These are phyloP conservation scores for Aspergillus sp. DNA, from an alignment of 2,329 filamentous ascomycete species.

Conservation along the genomic window DNA sequence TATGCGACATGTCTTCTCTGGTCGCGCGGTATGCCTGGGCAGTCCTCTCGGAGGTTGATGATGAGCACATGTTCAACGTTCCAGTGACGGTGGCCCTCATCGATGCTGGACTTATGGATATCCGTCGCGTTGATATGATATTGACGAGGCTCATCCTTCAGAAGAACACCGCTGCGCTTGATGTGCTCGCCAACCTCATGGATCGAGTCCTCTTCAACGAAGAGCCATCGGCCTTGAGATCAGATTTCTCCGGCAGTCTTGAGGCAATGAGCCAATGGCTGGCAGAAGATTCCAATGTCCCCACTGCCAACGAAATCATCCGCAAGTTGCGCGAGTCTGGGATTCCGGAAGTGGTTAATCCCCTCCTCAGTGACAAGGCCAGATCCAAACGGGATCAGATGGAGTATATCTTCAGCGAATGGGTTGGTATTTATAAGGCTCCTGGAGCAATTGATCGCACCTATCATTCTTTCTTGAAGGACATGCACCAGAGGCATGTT, in stretches of 20 bases:
- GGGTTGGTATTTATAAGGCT: constrained; percentile 79
- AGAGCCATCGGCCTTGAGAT: constrained; percentile 72
- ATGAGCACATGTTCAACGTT: constrained; percentile 63
- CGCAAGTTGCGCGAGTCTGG: constrained; percentile 58
- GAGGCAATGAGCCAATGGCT: constrained; percentile 82
- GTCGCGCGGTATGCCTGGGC: constrained; percentile 54
- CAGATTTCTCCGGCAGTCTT: constrained; percentile 81
- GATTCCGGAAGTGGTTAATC: constrained; percentile 55
- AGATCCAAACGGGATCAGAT: constrained; percentile 73
- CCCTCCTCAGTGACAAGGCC: constrained; percentile 56
- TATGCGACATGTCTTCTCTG: constrained; percentile 61
- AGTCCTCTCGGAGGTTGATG: constrained; percentile 52
- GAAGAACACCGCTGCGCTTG: constrained; percentile 69
- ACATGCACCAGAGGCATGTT: constrained; percentile 72
- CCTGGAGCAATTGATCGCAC: constrained; percentile 72
- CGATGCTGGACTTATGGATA: constrained; percentile 59
- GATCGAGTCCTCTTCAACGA: constrained; percentile 77
- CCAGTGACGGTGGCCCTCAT: constrained; percentile 61
- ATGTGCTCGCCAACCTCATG: constrained; percentile 77
- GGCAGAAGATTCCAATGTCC: constrained; percentile 65
- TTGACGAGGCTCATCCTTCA: constrained; percentile 71
- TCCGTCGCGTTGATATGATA: constrained; percentile 66
- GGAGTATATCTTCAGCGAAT: constrained; percentile 95
- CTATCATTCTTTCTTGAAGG: constrained; percentile 73
- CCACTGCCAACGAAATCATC: constrained; percentile 69